phyloP scores from a whole-genome alignment of 139 green algal genomes.

The Chlorella ohadii region DNA sequence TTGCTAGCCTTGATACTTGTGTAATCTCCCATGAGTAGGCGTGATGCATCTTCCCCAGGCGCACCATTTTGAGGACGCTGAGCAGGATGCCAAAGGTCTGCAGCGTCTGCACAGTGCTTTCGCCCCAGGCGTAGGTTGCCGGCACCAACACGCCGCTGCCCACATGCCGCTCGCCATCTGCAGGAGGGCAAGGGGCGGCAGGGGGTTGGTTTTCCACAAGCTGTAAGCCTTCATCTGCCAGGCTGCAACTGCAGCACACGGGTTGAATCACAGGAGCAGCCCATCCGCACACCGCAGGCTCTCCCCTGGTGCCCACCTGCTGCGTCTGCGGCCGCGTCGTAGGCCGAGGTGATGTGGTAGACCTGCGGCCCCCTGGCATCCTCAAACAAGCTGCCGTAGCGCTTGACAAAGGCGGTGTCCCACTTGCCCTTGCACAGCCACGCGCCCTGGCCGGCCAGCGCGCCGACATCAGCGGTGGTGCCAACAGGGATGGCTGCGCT shows the following conservation, averaged over 20 bases:
- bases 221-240: not conserved
- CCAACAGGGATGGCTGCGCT: constrained; percentile 16
- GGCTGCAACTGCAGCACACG: not conserved
- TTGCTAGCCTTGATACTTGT: too few relatives aligned
- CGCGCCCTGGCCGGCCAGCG: not conserved
- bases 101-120: constrained; percentile 35
- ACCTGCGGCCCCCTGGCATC: constrained; percentile 45
- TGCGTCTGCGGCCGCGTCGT: constrained; percentile 6
- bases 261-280: not conserved
- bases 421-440: constrained; percentile 42
- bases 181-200: not conserved
- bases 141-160: constrained; percentile 34
- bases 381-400: constrained; percentile 48
- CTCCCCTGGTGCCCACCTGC: not conserved
- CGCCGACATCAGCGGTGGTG: not conserved
- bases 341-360: constrained; percentile 27
- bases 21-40: not conserved
- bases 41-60: not conserved
- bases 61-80: not conserved
- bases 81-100: constrained; percentile 52
- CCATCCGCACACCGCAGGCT: too few relatives aligned
- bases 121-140: constrained; percentile 10
- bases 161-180: constrained; percentile 4
- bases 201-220: not conserved
- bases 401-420: constrained; percentile 43